phyloP scores from a whole-genome alignment of 2,329 filamentous ascomycete species.

The Ramularia endophylla region DNA sequence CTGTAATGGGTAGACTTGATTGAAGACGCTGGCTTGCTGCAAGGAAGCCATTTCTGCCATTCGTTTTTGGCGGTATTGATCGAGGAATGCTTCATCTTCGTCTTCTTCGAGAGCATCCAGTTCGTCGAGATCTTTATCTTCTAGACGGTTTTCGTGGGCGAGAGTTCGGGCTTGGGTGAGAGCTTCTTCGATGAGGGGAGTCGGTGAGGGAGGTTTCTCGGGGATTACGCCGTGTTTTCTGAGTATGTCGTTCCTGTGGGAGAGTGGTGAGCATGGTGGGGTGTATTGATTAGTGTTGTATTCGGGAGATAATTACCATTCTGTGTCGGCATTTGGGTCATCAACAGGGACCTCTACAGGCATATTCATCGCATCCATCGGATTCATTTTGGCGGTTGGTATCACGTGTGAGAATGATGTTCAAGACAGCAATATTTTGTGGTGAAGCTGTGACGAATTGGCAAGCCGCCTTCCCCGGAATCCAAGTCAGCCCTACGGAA shows the following conservation, averaged over 20 bases:
- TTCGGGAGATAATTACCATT: conserved; percentile 69
- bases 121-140: conserved; percentile 92
- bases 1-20: conserved; percentile 85
- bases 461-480: no score
- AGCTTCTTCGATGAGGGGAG: conserved; percentile 93
- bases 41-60: conserved; percentile 74
- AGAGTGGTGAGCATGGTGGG: conserved; percentile 1
- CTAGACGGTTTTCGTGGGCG: conserved; percentile 85
- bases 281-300: no score
- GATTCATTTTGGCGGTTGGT: conserved; percentile 14
- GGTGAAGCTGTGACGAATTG: not conserved
- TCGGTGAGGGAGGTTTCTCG: conserved; percentile 94
- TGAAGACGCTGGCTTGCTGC: conserved; percentile 71
- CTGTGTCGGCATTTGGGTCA: conserved; percentile 93
- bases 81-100: conserved; percentile 87
- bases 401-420: no score
- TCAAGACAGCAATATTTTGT: no score
- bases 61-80: conserved; percentile 80
- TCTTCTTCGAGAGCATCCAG: conserved; percentile 90
- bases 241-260: conserved; percentile 87
- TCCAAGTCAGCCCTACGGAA: no score
- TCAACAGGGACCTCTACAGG: conserved; percentile 77
- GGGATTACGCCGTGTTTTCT: conserved; percentile 95
- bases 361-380: conserved; percentile 38
- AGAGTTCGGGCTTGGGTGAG: conserved; percentile 74